Conservation (phyloP, 441 rosid genomes). For the Codiaeum variegatum region DNA sequence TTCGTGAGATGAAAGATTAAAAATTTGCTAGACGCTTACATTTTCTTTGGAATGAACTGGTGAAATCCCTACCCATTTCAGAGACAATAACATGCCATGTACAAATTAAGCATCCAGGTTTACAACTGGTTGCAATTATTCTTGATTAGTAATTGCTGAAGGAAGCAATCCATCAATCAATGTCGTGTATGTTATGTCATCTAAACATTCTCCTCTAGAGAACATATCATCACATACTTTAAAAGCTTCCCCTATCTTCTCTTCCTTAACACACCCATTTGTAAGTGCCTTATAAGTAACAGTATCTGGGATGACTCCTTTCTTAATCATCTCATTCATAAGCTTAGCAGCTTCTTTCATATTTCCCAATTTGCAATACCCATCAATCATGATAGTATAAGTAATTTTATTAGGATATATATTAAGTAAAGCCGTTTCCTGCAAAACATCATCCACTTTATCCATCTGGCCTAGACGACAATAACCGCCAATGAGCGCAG, state of each 20-base stretch:
- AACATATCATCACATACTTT: slow-evolving; percentile 52
- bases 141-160: slow-evolving; percentile 27
- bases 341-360: slow-evolving; percentile 50
- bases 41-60: background rate
- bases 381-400: slow-evolving; percentile 58
- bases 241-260: slow-evolving; percentile 51
- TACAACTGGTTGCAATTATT: slow-evolving; percentile 21
- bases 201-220: slow-evolving; percentile 44
- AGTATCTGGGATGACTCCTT: slow-evolving; percentile 51
- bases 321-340: slow-evolving; percentile 50
- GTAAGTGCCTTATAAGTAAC: slow-evolving; percentile 72
- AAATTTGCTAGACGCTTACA: slow-evolving; percentile 10
- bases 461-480: slow-evolving; percentile 46
- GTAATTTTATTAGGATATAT: slow-evolving; percentile 64
- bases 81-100: background rate
- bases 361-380: slow-evolving; percentile 47
- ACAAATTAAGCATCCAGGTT: slow-evolving; percentile 11
- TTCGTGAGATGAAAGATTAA: background rate
- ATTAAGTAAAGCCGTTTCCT: slow-evolving; percentile 56
- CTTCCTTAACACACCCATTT: slow-evolving; percentile 63
- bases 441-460: slow-evolving; percentile 46
- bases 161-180: slow-evolving; percentile 60
- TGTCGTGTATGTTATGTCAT: slow-evolving; percentile 70
- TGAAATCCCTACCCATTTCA: background rate
- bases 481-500: slow-evolving; percentile 58